A percentile compares a stretch with the other conserved stretches of the same genome.
These are phyloP conservation scores for Selaginella tamariscina DNA, from an alignment of 75 land plant species.

Conservation along the genomic window DNA sequence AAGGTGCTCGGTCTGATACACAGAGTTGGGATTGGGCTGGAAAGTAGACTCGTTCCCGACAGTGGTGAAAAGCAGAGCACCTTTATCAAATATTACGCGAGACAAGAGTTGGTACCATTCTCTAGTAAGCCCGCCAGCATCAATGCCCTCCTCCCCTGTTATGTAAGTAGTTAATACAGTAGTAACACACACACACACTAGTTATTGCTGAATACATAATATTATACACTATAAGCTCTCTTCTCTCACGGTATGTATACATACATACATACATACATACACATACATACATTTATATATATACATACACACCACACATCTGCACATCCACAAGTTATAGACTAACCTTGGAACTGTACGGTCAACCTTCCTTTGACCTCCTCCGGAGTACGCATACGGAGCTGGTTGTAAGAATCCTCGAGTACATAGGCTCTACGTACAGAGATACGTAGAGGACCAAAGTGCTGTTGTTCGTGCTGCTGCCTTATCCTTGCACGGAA, in stretches of 20 bases:
- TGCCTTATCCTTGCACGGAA: constrained; percentile 87
- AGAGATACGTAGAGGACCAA: constrained; percentile 73
- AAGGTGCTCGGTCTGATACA: constrained; percentile 94
- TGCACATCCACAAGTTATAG: no score
- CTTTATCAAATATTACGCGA: constrained; percentile 91
- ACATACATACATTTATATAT: no score
- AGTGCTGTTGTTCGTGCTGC: constrained; percentile 91
- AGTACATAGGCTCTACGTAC: constrained; percentile 91
- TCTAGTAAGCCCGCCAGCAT: constrained; percentile 96
- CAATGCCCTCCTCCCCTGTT: constrained; percentile 99
- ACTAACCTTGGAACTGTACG: constrained; percentile 96
- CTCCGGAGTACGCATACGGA: constrained; percentile 74
- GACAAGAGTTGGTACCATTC: constrained; percentile 96
- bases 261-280: no score
- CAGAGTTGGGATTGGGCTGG: constrained; percentile 97
- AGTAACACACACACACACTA: no score
- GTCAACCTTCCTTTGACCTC: constrained; percentile 85
- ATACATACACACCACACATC: no score
- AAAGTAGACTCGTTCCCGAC: constrained; percentile 96
- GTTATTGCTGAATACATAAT: no score
- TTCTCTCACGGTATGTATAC: no score
- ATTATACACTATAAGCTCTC: no score
- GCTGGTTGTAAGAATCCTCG: constrained; percentile 94
- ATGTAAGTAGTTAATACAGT: no score
- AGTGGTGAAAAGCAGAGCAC: constrained; percentile 89